Percentiles rank a stretch among this genome's conserved stretches.
phyloP scores from a whole-genome alignment of 2,329 filamentous ascomycete genomes.

The Colletotrichum musicola region DNA sequence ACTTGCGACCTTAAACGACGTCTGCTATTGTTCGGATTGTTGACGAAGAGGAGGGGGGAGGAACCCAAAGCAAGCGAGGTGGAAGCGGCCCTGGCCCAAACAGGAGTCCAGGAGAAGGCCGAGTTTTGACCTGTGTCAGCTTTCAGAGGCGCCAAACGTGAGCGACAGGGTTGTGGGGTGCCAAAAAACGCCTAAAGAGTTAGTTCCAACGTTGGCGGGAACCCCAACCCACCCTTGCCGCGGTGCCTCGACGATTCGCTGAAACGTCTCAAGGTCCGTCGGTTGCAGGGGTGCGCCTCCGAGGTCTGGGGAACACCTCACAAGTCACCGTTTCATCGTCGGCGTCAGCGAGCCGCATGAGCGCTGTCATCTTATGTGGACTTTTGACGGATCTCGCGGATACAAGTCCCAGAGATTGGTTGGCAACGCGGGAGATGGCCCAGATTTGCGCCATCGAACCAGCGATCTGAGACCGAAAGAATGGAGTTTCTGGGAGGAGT shows the following conservation, averaged over 20 bases:
- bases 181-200: background rate
- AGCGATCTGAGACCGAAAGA: slow-evolving; percentile 13
- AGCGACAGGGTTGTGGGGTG: background rate
- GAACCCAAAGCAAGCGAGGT: background rate
- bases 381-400: slow-evolving; percentile 2
- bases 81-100: slow-evolving; percentile 27
- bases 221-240: background rate
- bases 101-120: slow-evolving; percentile 29
- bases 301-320: slow-evolving; percentile 20
- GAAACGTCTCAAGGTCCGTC: slow-evolving; percentile 35
- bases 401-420: slow-evolving; percentile 20
- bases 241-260: slow-evolving; percentile 26
- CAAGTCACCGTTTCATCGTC: slow-evolving; percentile 20
- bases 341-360: slow-evolving; percentile 19
- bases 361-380: slow-evolving; percentile 20
- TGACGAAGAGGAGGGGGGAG: background rate
- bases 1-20: slow-evolving; percentile 21
- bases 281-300: slow-evolving; percentile 30
- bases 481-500: background rate
- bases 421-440: slow-evolving; percentile 31
- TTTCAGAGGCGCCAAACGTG: background rate
- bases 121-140: slow-evolving; percentile 26
- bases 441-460: slow-evolving; percentile 22
- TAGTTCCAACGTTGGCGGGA: too few relatives aligned
- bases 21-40: background rate